Percentiles rank a stretch among this genome's conserved stretches.
These are phyloP conservation scores for Terfezia boudieri DNA, from an alignment of 495 filamentous ascomycete species.

Conservation along the genomic window DNA sequence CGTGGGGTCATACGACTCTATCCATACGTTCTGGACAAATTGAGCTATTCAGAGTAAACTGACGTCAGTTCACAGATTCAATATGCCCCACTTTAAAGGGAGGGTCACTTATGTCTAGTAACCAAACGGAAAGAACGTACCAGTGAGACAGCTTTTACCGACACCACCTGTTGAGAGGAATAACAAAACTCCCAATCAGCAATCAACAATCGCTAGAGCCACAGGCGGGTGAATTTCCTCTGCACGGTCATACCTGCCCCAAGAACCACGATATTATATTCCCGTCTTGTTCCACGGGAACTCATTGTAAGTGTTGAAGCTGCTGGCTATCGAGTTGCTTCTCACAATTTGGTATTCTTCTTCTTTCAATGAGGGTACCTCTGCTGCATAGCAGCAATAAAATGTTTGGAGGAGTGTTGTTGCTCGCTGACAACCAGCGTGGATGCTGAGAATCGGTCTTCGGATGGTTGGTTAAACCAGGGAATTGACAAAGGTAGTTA, in stretches of 20 bases:
- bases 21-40: slow-evolving; percentile 98
- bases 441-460: not conserved
- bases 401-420: not conserved
- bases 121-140: slow-evolving; percentile 30
- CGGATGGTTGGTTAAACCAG: not conserved
- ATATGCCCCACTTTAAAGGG: slow-evolving; percentile 2
- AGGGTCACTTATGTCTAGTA: slow-evolving; percentile 8
- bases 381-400: slow-evolving; percentile 26
- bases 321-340: not conserved
- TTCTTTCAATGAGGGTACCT: slow-evolving; percentile 23
- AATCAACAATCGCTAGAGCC: slow-evolving; percentile 4
- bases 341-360: not conserved
- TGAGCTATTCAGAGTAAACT: slow-evolving; percentile 38
- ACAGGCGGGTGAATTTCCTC: slow-evolving; percentile 1
- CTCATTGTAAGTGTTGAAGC: slow-evolving; percentile 3
- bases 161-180: slow-evolving; percentile 48
- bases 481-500: not conserved
- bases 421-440: not conserved
- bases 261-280: slow-evolving; percentile 83
- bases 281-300: slow-evolving; percentile 30
- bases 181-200: slow-evolving; percentile 1
- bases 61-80: slow-evolving; percentile 11
- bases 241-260: slow-evolving; percentile 43
- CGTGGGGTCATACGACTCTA: slow-evolving; percentile 95
- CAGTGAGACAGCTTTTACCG: slow-evolving; percentile 93